Percentiles rank a stretch among this genome's conserved stretches.
Evolutionary conservation across 2,329 filamentous ascomycete species (phyloP).

Genomic region (Septoria petroselini): DNA sequence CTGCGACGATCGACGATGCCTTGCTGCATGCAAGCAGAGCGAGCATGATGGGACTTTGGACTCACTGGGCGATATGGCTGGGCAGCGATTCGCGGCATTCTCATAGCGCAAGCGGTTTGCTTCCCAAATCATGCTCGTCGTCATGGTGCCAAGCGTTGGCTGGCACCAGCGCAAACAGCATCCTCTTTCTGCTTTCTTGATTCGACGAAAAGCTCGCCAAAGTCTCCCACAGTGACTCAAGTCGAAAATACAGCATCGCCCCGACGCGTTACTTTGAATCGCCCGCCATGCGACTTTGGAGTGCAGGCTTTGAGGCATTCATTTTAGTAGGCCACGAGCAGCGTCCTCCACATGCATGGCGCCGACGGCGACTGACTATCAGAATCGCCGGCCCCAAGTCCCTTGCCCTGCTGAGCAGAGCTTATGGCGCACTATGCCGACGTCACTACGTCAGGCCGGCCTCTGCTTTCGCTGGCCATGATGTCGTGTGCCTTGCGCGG

Average conservation of each 20-base stretch:
- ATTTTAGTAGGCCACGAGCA: not conserved
- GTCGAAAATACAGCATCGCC: constrained; percentile 1
- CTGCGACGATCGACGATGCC: no score
- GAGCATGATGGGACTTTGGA: no score
- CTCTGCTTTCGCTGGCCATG: constrained; percentile 15
- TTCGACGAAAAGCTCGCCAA: constrained; percentile 3
- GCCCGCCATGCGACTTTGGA: constrained; percentile 1
- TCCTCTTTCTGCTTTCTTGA: constrained; percentile 3
- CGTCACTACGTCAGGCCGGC: no score
- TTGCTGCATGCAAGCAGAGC: no score
- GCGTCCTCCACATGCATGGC: constrained; percentile 6
- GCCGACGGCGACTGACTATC: no score
- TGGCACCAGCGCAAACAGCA: no score
- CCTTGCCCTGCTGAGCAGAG: no score
- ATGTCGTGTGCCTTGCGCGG: not conserved
- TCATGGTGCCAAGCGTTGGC: not conserved
- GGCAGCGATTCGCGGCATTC: no score
- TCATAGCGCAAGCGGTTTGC: no score
- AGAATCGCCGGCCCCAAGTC: no score
- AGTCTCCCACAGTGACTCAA: constrained; percentile 1
- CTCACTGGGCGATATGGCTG: no score
- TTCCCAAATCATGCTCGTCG: not conserved
- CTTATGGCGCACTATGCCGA: no score
- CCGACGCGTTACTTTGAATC: constrained; percentile 7
- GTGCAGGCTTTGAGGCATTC: not conserved